Conservation (phyloP, 208 protist species). For the Leishmania tarentolae region DNA sequence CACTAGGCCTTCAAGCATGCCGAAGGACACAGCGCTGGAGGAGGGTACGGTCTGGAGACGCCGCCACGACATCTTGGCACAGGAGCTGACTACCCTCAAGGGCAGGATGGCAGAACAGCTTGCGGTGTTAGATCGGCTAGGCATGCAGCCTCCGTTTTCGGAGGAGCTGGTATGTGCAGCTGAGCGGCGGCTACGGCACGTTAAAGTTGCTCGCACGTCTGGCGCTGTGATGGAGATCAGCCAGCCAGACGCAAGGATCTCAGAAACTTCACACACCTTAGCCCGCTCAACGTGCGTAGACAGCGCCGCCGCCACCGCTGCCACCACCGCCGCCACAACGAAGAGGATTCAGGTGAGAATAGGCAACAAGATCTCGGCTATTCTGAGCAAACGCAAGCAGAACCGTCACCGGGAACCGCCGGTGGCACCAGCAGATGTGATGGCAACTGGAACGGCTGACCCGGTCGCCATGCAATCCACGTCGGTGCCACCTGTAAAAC, state of each 20-base stretch:
- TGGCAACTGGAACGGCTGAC: not conserved
- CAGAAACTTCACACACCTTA: not conserved
- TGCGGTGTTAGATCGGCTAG: constrained; percentile 66
- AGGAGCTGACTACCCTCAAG: constrained; percentile 54
- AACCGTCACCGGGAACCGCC: not conserved
- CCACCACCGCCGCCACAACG: not conserved
- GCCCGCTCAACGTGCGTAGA: not conserved
- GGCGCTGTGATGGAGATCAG: not conserved
- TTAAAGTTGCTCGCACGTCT: constrained; percentile 10
- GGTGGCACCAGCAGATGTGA: not conserved
- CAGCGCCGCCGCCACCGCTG: not conserved
- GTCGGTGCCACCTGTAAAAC: not conserved
- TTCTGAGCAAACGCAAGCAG: constrained; percentile 6
- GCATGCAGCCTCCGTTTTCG: constrained; percentile 51
- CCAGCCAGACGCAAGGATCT: not conserved
- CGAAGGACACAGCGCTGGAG: not conserved
- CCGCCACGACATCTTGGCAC: constrained; percentile 37
- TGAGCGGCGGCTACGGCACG: constrained; percentile 24
- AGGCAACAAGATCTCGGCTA: not conserved
- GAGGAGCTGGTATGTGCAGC: constrained; percentile 23
- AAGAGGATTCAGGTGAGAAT: not conserved
- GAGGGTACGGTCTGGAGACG: constrained; percentile 17
- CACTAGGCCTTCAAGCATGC: too few species aligned
- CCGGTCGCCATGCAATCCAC: not conserved
- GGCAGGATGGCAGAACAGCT: constrained; percentile 54